A percentile compares a stretch with the other conserved stretches of the same genome.
phyloP scores from a whole-genome alignment of 202 grass and related monocot genomes.

The Setaria viridis region DNA sequence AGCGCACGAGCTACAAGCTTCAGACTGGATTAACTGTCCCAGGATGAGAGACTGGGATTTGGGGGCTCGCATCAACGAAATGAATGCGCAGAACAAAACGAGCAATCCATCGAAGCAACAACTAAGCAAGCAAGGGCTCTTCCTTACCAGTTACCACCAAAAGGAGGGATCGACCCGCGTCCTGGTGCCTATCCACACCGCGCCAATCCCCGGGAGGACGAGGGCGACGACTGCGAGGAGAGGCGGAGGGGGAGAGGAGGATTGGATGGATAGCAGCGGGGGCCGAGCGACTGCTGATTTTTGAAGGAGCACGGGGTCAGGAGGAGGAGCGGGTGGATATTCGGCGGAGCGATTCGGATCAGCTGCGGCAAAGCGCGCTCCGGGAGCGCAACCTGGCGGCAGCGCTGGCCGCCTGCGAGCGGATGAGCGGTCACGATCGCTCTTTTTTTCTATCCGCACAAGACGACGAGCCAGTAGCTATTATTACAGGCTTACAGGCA shows the following conservation, averaged over 20 bases:
- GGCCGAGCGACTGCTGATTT: not conserved
- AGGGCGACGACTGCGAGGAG: not conserved
- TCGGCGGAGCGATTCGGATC: conserved; percentile 45
- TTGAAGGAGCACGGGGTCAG: not conserved
- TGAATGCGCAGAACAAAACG: not conserved
- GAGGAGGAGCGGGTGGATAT: conserved; percentile 21
- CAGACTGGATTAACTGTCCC: not conserved
- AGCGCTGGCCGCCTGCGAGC: not conserved
- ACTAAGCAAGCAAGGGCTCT: not conserved
- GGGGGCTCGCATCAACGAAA: not conserved
- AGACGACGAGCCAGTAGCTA: too few relatives aligned
- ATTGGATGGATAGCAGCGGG: conserved; percentile 36
- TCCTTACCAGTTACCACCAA: not conserved
- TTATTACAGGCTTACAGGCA: not conserved
- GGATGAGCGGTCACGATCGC: not conserved
- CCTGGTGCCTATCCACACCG: not conserved
- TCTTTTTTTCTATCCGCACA: not conserved
- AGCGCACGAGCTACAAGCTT: not conserved
- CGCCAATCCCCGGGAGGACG: not conserved
- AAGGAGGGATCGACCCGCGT: not conserved
- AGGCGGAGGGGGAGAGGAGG: not conserved
- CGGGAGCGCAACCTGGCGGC: not conserved
- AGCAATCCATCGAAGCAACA: not conserved
- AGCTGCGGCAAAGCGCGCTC: not conserved
- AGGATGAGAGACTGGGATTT: not conserved